Percentiles rank a stretch among this genome's conserved stretches.
These are phyloP conservation scores for Gastrolobium villosum DNA, from an alignment of 306 rosid genomes.

Conservation along the genomic window DNA sequence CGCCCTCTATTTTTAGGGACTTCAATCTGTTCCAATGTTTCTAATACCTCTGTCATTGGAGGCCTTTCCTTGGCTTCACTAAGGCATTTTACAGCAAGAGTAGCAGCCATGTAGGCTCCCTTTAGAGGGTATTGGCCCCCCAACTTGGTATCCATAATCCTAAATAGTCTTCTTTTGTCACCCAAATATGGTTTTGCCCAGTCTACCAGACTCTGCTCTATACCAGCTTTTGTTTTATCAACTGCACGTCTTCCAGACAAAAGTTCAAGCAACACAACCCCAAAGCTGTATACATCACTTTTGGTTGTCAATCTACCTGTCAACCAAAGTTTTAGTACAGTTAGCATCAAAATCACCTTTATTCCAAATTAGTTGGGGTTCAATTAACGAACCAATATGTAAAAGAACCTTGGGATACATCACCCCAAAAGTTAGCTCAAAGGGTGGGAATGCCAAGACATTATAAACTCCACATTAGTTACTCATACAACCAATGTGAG, in stretches of 20 bases:
- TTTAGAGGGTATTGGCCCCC: constrained; percentile 85
- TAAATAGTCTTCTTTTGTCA: constrained; percentile 76
- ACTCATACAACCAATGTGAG: no score
- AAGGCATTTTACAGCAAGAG: constrained; percentile 77
- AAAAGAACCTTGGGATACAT: no score
- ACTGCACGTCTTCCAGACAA: constrained; percentile 87
- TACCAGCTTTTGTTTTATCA: constrained; percentile 73
- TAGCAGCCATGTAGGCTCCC: constrained; percentile 75
- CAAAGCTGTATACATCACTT: constrained; percentile 91
- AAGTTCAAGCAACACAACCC: constrained; percentile 85
- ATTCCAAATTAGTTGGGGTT: no score
- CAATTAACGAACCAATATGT: no score
- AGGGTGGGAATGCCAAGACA: no score
- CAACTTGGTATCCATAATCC: constrained; percentile 92
- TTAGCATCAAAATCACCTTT: no score
- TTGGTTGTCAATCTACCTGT: constrained; percentile 87
- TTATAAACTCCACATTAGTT: no score
- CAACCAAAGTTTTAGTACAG: neutral
- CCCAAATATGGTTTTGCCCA: constrained; percentile 86
- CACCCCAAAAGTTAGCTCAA: no score
- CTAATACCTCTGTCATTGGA: constrained; percentile 78
- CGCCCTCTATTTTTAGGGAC: constrained; percentile 60
- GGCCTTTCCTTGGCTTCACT: constrained; percentile 80
- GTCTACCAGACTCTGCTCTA: constrained; percentile 81
- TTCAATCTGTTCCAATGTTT: constrained; percentile 67